Evolutionary conservation across 306 rosid species (phyloP).

Genomic region (Quercus gilva): DNA sequence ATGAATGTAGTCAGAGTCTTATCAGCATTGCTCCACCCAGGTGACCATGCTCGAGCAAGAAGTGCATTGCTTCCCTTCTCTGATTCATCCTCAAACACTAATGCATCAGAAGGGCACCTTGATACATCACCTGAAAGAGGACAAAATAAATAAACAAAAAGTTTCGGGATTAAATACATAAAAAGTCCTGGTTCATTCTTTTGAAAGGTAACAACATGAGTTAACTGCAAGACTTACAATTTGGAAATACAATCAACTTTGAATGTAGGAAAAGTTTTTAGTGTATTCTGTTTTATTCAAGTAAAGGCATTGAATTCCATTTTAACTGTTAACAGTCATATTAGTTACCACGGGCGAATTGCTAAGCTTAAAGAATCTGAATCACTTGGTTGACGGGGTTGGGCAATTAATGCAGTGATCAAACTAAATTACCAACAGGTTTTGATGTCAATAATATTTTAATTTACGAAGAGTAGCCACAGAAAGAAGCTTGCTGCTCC

Average conservation of each 20-base stretch:
- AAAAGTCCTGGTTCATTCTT: slow-evolving; percentile 1
- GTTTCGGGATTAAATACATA: slow-evolving; percentile 5
- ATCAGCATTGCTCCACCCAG: slow-evolving; percentile 98
- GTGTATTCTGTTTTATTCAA: not conserved
- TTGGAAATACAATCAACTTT: not conserved
- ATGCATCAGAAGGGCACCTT: slow-evolving; percentile 52
- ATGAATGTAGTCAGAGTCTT: slow-evolving; percentile 80
- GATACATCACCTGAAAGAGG: slow-evolving; percentile 66
- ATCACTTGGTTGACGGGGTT: not conserved
- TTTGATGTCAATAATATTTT: too few relatives aligned
- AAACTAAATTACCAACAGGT: too few relatives aligned
- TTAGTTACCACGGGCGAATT: not conserved
- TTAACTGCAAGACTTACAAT: not conserved
- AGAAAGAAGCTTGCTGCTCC: too few relatives aligned
- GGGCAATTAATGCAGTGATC: not conserved
- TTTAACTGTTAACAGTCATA: not conserved
- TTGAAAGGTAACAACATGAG: not conserved
- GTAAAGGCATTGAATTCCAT: not conserved
- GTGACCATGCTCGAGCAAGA: slow-evolving; percentile 98
- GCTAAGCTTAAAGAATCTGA: not conserved
- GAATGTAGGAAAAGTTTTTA: not conserved
- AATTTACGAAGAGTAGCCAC: too few relatives aligned
- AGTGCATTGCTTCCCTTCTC: slow-evolving; percentile 99
- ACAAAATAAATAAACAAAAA: not conserved
- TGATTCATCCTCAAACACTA: slow-evolving; percentile 80